Evolutionary conservation across 345 rosid species (phyloP).

Genomic region (Brassica juncea): DNA sequence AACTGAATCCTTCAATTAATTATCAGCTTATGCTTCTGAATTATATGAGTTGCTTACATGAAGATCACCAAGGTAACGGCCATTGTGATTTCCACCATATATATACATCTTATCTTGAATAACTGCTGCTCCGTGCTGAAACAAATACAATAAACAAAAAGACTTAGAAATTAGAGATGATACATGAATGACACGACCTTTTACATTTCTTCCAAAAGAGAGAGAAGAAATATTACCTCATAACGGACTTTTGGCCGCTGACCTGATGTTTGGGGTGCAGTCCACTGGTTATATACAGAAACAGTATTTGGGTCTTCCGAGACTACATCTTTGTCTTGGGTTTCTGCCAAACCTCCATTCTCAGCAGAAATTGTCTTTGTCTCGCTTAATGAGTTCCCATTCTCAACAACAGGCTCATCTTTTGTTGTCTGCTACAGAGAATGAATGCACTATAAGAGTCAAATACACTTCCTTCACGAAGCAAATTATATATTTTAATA

Average conservation of each 20-base stretch:
- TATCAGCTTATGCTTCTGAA: constrained; percentile 13
- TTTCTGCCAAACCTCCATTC: constrained; percentile 62
- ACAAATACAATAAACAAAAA: constrained; percentile 23
- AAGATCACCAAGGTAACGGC: constrained; percentile 93
- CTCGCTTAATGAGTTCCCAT: constrained; percentile 62
- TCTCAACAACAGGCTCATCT: constrained; percentile 57
- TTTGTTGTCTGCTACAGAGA: constrained; percentile 56
- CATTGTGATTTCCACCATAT: constrained; percentile 97
- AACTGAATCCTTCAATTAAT: constrained; percentile 17
- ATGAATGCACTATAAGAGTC: constrained; percentile 25
- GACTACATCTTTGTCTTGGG: constrained; percentile 93
- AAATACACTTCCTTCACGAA: constrained; percentile 15
- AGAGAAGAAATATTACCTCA: constrained; percentile 59
- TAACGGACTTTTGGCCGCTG: constrained; percentile 88
- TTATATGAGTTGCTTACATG: constrained; percentile 63
- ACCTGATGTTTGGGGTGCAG: constrained; percentile 72
- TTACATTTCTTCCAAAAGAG: constrained; percentile 26
- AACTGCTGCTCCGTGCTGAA: constrained; percentile 92
- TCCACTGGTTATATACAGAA: constrained; percentile 93
- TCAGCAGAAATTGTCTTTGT: constrained; percentile 68
- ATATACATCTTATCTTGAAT: constrained; percentile 92
- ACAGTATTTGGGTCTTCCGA: constrained; percentile 75
- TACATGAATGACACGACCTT: constrained; percentile 28
- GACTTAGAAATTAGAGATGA: constrained; percentile 30
- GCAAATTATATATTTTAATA: neutral